Conservation (phyloP, 2,329 filamentous ascomycete species). For the Beauveria asiatica region DNA sequence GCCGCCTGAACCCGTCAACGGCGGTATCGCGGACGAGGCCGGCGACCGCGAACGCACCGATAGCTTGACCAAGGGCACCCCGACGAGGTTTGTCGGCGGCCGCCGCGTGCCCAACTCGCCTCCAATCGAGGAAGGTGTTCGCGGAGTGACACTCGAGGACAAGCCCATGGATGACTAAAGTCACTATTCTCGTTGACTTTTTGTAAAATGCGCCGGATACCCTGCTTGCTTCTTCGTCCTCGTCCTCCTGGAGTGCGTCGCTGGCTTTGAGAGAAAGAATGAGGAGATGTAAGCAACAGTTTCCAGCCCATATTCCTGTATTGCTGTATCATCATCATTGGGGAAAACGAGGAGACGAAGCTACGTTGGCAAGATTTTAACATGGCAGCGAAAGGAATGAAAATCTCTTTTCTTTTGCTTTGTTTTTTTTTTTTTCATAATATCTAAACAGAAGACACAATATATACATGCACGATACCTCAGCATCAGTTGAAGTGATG, state of each 20-base stretch:
- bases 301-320: neutral
- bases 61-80: constrained; percentile 17
- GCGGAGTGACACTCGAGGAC: constrained; percentile 45
- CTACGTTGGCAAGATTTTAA: neutral
- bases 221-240: neutral
- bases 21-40: constrained; percentile 22
- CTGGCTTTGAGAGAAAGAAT: neutral
- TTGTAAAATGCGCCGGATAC: neutral
- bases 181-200: neutral
- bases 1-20: constrained; percentile 35
- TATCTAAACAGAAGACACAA: neutral
- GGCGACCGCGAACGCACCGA: constrained; percentile 16
- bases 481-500: too few relatives aligned
- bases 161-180: constrained; percentile 43
- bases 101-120: constrained; percentile 31
- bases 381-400: neutral
- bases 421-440: neutral
- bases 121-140: constrained; percentile 23
- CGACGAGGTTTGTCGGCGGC: constrained; percentile 39
- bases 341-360: neutral
- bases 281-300: neutral
- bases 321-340: constrained; percentile 8
- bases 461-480: neutral
- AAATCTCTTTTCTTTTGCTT: neutral
- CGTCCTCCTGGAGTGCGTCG: neutral